These are phyloP conservation scores for Oenanthe javanica DNA, from an alignment of 140 eudicot species.

Conservation along the genomic window DNA sequence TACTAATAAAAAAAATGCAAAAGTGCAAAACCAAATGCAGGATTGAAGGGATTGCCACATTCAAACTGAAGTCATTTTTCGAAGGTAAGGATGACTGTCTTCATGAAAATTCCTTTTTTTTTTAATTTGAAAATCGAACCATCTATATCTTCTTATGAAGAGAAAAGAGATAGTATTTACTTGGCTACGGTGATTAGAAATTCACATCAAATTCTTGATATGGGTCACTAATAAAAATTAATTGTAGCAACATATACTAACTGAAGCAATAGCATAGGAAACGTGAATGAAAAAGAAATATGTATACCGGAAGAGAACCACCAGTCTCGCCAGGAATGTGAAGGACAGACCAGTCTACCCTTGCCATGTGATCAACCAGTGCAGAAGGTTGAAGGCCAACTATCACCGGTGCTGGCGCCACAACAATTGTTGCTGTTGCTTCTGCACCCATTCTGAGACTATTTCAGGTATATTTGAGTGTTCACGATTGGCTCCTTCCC, in stretches of 20 bases:
- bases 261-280: neutral
- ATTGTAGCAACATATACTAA: neutral
- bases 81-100: neutral
- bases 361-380: conserved; percentile 82
- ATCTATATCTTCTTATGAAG: neutral
- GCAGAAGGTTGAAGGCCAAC: conserved; percentile 96
- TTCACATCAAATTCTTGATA: too few relatives aligned
- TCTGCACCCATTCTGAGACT: conserved; percentile 6
- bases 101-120: neutral
- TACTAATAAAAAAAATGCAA: too few relatives aligned
- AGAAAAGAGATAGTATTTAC: neutral
- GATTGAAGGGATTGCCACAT: neutral
- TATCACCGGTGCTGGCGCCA: conserved; percentile 29
- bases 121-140: neutral
- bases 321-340: conserved; percentile 79
- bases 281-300: neutral
- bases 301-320: conserved; percentile 86
- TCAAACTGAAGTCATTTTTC: neutral
- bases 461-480: neutral
- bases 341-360: conserved; percentile 65
- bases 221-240: neutral
- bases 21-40: neutral
- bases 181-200: neutral
- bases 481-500: neutral
- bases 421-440: neutral